phyloP scores from a whole-genome alignment of 345 rosid species.

The Eucalyptus brandiana region DNA sequence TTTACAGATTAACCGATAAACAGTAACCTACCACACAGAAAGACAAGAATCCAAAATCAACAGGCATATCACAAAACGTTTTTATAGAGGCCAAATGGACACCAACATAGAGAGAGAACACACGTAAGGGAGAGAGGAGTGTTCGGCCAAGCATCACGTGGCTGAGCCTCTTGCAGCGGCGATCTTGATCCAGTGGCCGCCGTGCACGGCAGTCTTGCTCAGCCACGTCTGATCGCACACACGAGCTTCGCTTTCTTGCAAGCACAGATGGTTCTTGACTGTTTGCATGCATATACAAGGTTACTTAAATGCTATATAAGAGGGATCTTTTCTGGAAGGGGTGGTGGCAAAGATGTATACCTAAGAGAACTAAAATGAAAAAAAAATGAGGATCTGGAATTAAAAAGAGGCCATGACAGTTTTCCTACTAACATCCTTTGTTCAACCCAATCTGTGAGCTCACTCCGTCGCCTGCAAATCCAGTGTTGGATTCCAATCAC shows the following conservation, averaged over 20 bases:
- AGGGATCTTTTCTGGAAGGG: not conserved
- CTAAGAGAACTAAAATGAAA: not conserved
- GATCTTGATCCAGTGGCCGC: too few relatives aligned
- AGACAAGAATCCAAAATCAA: not conserved
- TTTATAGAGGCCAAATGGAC: not conserved
- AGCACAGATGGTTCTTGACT: not conserved
- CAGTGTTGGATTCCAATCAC: conserved; percentile 99
- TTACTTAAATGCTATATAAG: not conserved
- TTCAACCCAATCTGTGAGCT: conserved; percentile 98
- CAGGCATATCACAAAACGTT: not conserved
- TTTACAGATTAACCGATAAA: conserved; percentile 94
- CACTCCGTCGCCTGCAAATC: conserved; percentile 98
- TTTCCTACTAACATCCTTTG: conserved; percentile 61
- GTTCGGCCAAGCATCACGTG: too few relatives aligned
- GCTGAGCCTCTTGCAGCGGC: too few relatives aligned
- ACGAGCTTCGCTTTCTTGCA: not conserved
- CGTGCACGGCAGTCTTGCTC: too few relatives aligned
- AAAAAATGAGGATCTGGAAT: not conserved
- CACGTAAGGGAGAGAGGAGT: too few relatives aligned
- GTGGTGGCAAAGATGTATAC: not conserved
- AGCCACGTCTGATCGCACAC: too few relatives aligned
- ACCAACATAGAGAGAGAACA: not conserved
- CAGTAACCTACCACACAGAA: conserved; percentile 57
- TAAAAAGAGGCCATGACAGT: not conserved
- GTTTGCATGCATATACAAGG: not conserved